Percentiles rank a stretch among this genome's conserved stretches.
phyloP scores from a whole-genome alignment of 1,284 basidiomycete species.

The Xanthoconium separans region DNA sequence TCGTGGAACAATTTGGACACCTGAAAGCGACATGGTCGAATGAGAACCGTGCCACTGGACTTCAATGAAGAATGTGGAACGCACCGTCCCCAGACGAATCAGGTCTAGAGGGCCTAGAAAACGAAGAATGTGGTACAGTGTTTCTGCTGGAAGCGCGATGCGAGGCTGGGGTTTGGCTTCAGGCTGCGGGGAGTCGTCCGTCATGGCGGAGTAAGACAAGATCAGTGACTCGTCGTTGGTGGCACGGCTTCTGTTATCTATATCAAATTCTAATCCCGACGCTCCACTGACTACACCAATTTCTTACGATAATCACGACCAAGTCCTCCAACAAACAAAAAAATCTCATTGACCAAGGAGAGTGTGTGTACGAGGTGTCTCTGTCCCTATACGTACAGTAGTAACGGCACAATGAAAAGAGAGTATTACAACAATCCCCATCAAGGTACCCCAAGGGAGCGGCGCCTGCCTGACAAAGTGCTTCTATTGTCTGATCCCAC shows the following conservation, averaged over 20 bases:
- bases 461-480: conserved; percentile 10
- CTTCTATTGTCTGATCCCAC: not conserved
- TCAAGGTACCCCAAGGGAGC: conserved; percentile 8
- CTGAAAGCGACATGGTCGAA: conserved; percentile 1
- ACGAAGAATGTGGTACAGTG: conserved; percentile 12
- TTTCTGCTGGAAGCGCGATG: conserved; percentile 17
- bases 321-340: not conserved
- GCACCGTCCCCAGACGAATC: conserved; percentile 15
- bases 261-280: not conserved
- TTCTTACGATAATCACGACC: not conserved
- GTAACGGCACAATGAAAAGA: not conserved
- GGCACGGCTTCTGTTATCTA: not conserved
- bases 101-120: conserved; percentile 14
- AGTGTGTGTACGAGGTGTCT: conserved; percentile 2
- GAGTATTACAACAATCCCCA: conserved; percentile 1
- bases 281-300: too few species aligned
- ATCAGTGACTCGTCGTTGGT: not conserved
- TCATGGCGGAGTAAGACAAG: conserved; percentile 7
- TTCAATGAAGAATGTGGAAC: not conserved
- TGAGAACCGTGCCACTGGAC: not conserved
- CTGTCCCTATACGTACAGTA: conserved; percentile 1
- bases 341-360: conserved; percentile 14
- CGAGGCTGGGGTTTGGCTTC: not conserved
- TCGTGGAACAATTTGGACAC: conserved; percentile 17
- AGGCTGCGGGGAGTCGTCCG: not conserved